Conservation (phyloP, 495 filamentous ascomycete species). For the Hypoxylon perforatum region DNA sequence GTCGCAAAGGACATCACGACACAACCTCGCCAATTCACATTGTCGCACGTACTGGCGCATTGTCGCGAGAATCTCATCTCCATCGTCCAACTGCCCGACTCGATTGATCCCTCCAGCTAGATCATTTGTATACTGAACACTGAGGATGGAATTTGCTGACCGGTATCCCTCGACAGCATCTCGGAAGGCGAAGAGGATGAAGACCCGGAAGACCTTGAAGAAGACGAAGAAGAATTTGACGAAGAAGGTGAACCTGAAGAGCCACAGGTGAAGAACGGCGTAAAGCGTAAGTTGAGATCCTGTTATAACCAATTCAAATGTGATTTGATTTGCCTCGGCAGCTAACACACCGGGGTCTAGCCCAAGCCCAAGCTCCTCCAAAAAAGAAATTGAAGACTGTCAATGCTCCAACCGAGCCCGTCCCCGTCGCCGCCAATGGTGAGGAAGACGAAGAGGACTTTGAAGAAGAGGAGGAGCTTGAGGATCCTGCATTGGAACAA, state of each 20-base stretch:
- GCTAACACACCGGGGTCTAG: slow-evolving; percentile 26
- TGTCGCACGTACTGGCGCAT: slow-evolving; percentile 37
- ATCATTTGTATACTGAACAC: neutral
- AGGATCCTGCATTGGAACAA: slow-evolving; percentile 46
- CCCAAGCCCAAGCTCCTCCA: slow-evolving; percentile 54
- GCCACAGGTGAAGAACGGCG: slow-evolving; percentile 39
- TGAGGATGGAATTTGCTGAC: slow-evolving; percentile 17
- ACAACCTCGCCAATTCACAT: slow-evolving; percentile 4
- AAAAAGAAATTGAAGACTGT: slow-evolving; percentile 61
- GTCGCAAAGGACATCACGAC: slow-evolving; percentile 40
- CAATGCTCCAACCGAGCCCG: slow-evolving; percentile 39
- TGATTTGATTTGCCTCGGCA: neutral
- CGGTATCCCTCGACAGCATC: slow-evolving; percentile 22
- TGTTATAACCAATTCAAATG: neutral
- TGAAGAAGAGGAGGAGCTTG: slow-evolving; percentile 45
- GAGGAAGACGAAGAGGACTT: slow-evolving; percentile 49
- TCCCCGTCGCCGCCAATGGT: slow-evolving; percentile 44
- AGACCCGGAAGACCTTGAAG: slow-evolving; percentile 53
- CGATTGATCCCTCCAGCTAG: neutral
- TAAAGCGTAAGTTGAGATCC: slow-evolving; percentile 41
- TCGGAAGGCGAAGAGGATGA: slow-evolving; percentile 51
- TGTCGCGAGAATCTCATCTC: slow-evolving; percentile 32
- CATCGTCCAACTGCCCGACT: slow-evolving; percentile 3
- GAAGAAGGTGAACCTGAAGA: slow-evolving; percentile 46
- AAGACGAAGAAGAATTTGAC: slow-evolving; percentile 51